Conservation (phyloP, 371 early-diverging fungal species). For the Mortierella sp. region DNA sequence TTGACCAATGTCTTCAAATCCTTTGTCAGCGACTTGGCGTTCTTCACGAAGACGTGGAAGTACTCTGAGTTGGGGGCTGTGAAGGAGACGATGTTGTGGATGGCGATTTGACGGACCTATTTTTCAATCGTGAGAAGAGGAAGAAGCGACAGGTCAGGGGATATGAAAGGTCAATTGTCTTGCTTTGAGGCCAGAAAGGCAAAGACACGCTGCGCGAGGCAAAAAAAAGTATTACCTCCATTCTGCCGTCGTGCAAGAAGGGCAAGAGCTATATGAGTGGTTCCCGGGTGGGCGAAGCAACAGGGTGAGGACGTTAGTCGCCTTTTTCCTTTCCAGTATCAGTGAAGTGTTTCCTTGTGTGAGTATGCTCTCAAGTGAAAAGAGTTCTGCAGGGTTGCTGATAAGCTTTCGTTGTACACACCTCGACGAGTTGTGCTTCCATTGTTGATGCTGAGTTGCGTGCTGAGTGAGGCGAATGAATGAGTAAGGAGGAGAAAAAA, state of each 20-base stretch:
- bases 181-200: background rate
- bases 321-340: background rate
- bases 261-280: slow-evolving; percentile 43
- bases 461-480: slow-evolving; percentile 11
- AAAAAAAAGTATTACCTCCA: slow-evolving; percentile 38
- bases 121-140: background rate
- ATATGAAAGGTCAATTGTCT: background rate
- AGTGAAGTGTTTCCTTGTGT: background rate
- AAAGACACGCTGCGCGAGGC: background rate
- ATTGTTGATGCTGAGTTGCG: slow-evolving; percentile 18
- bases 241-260: slow-evolving; percentile 51
- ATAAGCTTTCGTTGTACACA: background rate
- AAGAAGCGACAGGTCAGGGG: background rate
- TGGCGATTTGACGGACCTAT: slow-evolving; percentile 85
- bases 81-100: slow-evolving; percentile 83
- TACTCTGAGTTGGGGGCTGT: slow-evolving; percentile 74
- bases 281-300: slow-evolving; percentile 33
- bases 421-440: slow-evolving; percentile 55
- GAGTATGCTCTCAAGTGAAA: background rate
- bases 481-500: background rate
- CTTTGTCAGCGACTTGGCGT: slow-evolving; percentile 70
- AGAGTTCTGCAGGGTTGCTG: background rate
- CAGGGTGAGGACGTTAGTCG: background rate
- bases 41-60: slow-evolving; percentile 71
- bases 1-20: slow-evolving; percentile 78